Percentiles rank a stretch among this genome's conserved stretches.
Conservation (phyloP, 768 basidiomycete species). For the Russula brevipes region DNA sequence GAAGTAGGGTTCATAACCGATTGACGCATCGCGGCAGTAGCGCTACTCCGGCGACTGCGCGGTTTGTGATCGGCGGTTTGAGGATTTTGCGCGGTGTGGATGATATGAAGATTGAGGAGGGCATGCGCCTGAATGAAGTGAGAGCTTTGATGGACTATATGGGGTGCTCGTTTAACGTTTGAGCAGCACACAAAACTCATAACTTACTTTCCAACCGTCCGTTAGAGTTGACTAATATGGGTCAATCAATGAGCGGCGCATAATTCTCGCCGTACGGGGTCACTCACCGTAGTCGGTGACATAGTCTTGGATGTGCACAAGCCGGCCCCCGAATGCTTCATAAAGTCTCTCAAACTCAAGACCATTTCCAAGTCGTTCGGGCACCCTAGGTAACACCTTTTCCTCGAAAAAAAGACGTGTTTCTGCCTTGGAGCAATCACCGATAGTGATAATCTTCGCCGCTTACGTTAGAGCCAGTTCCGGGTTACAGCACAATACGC, state of each 20-base stretch:
- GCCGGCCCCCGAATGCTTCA: slow-evolving; percentile 77
- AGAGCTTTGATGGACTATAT: slow-evolving; percentile 66
- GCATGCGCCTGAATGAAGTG: slow-evolving; percentile 84
- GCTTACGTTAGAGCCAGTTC: not conserved
- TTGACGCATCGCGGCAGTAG: slow-evolving; percentile 26
- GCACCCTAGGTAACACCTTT: slow-evolving; percentile 61
- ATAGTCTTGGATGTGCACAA: slow-evolving; percentile 80
- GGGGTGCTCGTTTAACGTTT: not conserved
- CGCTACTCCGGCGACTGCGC: slow-evolving; percentile 28
- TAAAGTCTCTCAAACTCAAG: slow-evolving; percentile 70
- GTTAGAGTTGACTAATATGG: slow-evolving; percentile 58
- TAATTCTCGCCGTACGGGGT: not conserved
- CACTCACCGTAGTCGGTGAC: slow-evolving; percentile 63
- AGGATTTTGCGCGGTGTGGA: slow-evolving; percentile 68
- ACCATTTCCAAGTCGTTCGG: slow-evolving; percentile 48
- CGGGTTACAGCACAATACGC: not conserved
- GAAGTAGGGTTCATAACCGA: slow-evolving; percentile 26
- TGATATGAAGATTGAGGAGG: slow-evolving; percentile 79
- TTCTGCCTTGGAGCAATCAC: slow-evolving; percentile 72
- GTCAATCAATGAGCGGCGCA: not conserved
- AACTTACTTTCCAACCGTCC: slow-evolving; percentile 65
- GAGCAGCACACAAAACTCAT: not conserved
- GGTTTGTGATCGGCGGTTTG: slow-evolving; percentile 28
- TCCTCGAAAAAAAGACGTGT: slow-evolving; percentile 63
- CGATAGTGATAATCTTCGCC: slow-evolving; percentile 67